phyloP scores from a whole-genome alignment of 371 early-diverging fungal species.

The Mortierella sp. region DNA sequence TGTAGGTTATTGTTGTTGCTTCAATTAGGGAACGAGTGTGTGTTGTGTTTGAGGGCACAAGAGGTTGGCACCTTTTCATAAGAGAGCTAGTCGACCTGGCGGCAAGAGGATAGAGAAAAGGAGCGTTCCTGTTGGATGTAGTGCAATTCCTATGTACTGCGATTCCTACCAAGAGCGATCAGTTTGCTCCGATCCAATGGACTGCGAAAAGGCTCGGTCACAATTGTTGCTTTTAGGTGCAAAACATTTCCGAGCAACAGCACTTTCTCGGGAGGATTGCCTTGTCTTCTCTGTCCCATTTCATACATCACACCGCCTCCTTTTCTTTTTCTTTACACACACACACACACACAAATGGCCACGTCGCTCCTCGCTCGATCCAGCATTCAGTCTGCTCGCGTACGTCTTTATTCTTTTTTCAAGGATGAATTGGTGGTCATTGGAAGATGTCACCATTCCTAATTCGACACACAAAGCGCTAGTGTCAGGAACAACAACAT shows the following conservation, averaged over 20 bases:
- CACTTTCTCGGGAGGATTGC: background rate
- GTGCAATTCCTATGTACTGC: too few relatives aligned
- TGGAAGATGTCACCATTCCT: background rate
- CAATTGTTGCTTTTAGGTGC: conserved; percentile 24
- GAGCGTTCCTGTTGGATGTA: too few relatives aligned
- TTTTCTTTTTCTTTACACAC: background rate
- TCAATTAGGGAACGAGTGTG: too few relatives aligned
- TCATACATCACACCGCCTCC: background rate
- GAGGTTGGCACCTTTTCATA: too few relatives aligned
- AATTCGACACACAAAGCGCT: background rate
- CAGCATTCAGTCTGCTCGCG: conserved; percentile 42
- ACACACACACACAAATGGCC: conserved; percentile 23
- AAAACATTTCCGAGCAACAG: background rate
- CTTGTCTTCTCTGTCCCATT: too few relatives aligned
- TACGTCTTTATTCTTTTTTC: conserved; percentile 17
- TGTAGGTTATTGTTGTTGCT: too few relatives aligned
- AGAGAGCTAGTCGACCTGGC: too few relatives aligned
- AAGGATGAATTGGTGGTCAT: background rate
- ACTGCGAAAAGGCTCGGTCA: background rate
- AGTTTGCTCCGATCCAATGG: conserved; percentile 7
- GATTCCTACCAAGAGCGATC: too few relatives aligned
- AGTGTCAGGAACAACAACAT: background rate
- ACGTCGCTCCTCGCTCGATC: conserved; percentile 40
- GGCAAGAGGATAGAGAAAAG: too few relatives aligned
- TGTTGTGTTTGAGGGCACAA: too few relatives aligned